These are phyloP conservation scores for Phytophthora hybrid DNA, from an alignment of 352 stramenopile genomes.

Conservation along the genomic window DNA sequence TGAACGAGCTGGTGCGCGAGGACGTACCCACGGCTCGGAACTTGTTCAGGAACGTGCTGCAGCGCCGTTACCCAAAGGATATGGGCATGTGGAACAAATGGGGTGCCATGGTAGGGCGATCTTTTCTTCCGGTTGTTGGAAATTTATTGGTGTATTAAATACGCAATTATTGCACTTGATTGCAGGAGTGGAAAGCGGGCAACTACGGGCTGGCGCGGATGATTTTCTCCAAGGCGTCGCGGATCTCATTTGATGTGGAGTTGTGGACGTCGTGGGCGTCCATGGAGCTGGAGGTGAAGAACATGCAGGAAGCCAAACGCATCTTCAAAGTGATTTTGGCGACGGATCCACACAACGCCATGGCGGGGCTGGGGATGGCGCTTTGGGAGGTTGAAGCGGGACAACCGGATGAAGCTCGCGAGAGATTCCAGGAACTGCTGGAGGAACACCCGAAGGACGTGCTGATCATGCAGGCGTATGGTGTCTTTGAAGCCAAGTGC, in stretches of 20 bases:
- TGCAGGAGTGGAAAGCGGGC: conserved; percentile 81
- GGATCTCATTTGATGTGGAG: conserved; percentile 75
- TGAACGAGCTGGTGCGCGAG: conserved; percentile 86
- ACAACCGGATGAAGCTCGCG: conserved; percentile 59
- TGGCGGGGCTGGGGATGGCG: conserved; percentile 78
- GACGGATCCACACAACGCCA: conserved; percentile 72
- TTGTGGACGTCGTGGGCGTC: conserved; percentile 88
- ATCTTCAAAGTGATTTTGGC: conserved; percentile 87
- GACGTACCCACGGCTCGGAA: conserved; percentile 74
- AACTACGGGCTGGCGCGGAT: conserved; percentile 86
- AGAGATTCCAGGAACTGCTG: conserved; percentile 65
- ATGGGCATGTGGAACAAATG: conserved; percentile 94
- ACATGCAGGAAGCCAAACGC: conserved; percentile 77
- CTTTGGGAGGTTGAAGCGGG: conserved; percentile 73
- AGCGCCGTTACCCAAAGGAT: conserved; percentile 81
- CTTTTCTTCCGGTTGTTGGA: not conserved
- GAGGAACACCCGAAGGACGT: conserved; percentile 70
- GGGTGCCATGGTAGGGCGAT: conserved; percentile 71
- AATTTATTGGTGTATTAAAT: conserved; percentile 1
- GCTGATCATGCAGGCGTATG: conserved; percentile 77
- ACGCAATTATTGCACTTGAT: not conserved
- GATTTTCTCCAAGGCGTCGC: conserved; percentile 85
- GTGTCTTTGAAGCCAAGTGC: conserved; percentile 77
- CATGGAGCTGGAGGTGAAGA: conserved; percentile 85
- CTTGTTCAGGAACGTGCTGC: conserved; percentile 84